phyloP scores from a whole-genome alignment of 371 early-diverging fungal species.

The Lichtheimia corymbifera region DNA sequence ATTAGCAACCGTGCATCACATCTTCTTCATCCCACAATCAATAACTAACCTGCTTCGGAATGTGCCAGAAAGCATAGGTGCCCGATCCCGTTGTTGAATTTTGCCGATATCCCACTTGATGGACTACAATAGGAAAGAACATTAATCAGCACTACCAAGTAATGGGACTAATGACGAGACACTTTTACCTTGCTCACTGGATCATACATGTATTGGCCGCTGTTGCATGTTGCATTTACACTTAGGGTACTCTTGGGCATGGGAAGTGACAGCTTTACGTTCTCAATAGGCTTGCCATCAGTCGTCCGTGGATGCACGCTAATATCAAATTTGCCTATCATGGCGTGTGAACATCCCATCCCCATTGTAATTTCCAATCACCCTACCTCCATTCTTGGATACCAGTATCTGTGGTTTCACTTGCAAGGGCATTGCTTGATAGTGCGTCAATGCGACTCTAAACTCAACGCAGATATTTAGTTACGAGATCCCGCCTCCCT shows the following conservation, averaged over 20 bases:
- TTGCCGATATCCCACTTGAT: slow-evolving; percentile 74
- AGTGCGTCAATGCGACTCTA: slow-evolving; percentile 63
- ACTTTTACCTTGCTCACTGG: slow-evolving; percentile 63
- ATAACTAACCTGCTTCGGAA: slow-evolving; percentile 48
- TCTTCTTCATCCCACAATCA: background rate
- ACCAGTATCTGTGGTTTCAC: slow-evolving; percentile 64
- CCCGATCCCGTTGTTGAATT: slow-evolving; percentile 54
- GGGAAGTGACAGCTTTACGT: slow-evolving; percentile 59
- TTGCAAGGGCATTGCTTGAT: slow-evolving; percentile 63
- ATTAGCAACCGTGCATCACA: background rate
- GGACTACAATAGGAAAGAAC: slow-evolving; percentile 22
- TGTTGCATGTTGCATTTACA: slow-evolving; percentile 63
- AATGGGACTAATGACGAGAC: no score
- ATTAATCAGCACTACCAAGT: background rate
- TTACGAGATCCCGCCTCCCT: background rate
- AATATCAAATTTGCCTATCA: slow-evolving; percentile 67
- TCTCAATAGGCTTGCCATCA: slow-evolving; percentile 71
- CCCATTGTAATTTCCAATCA: background rate
- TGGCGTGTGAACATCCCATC: background rate
- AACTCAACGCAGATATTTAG: background rate
- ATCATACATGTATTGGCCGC: slow-evolving; percentile 76
- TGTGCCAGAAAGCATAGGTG: slow-evolving; percentile 68
- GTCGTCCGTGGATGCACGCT: slow-evolving; percentile 64
- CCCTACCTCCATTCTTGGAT: slow-evolving; percentile 50
- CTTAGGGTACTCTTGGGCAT: slow-evolving; percentile 63